A percentile compares a stretch with the other conserved stretches of the same genome.
phyloP scores from a whole-genome alignment of 2,329 filamentous ascomycete species.

The Blumeriella jaapii region DNA sequence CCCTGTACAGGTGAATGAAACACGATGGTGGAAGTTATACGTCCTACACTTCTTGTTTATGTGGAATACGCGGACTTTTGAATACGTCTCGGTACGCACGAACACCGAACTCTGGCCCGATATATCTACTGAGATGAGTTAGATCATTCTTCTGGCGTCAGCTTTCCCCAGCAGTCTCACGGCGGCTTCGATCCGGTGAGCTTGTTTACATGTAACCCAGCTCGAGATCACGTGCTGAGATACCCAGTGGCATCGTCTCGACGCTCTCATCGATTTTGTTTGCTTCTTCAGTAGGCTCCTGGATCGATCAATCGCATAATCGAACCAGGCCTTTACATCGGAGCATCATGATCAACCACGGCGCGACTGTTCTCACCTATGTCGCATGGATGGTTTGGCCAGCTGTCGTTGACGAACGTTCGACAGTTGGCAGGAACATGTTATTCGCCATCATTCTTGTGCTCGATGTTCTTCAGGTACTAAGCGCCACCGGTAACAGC shows the following conservation, averaged over 20 bases:
- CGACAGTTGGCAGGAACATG: slow-evolving; percentile 4
- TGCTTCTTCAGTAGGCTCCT: slow-evolving; percentile 30
- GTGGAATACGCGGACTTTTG: slow-evolving; percentile 43
- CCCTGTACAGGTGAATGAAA: slow-evolving; percentile 1
- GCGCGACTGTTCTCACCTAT: slow-evolving; percentile 27
- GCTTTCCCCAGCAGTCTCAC: slow-evolving; percentile 30
- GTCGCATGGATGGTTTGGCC: slow-evolving; percentile 29
- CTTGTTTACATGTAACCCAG: not conserved
- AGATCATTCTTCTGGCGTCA: slow-evolving; percentile 37
- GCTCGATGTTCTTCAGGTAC: slow-evolving; percentile 30
- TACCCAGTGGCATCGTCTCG: slow-evolving; percentile 21
- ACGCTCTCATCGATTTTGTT: slow-evolving; percentile 29
- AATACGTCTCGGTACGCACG: slow-evolving; percentile 37
- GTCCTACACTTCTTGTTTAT: slow-evolving; percentile 40
- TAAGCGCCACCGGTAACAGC: slow-evolving; percentile 30
- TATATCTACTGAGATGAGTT: not conserved
- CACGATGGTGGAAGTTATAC: slow-evolving; percentile 31
- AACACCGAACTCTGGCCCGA: not conserved
- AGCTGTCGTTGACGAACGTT: slow-evolving; percentile 21
- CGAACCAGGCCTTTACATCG: slow-evolving; percentile 28
- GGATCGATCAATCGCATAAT: slow-evolving; percentile 30
- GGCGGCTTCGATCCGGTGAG: slow-evolving; percentile 29
- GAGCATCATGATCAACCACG: slow-evolving; percentile 29
- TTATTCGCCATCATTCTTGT: slow-evolving; percentile 27
- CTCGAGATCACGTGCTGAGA: slow-evolving; percentile 9